Conservation (phyloP, 192 early-diverging fungal genomes). For the Gamsiella multidivaricata region DNA sequence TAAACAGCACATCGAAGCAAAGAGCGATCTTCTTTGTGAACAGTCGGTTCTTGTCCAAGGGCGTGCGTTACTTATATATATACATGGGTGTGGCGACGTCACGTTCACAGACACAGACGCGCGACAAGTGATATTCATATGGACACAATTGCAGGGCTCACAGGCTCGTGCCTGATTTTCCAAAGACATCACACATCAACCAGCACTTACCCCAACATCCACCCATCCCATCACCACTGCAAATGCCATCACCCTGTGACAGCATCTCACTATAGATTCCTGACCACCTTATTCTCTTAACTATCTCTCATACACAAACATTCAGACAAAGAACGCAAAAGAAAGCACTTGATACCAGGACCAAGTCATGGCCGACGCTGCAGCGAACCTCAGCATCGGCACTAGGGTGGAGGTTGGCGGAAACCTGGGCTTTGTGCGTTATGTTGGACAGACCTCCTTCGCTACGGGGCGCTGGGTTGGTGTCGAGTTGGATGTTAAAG, state of each 20-base stretch:
- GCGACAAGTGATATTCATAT: background rate
- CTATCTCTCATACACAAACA: background rate
- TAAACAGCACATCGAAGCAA: no score
- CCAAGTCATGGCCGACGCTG: constrained; percentile 33
- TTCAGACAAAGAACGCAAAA: background rate
- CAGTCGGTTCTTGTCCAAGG: no score
- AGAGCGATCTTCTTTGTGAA: no score
- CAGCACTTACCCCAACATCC: background rate
- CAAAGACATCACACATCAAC: background rate
- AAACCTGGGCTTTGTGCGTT: constrained; percentile 70
- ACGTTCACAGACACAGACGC: background rate
- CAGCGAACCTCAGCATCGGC: constrained; percentile 25
- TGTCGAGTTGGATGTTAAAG: constrained; percentile 80
- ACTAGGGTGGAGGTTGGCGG: constrained; percentile 44
- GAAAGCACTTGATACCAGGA: background rate
- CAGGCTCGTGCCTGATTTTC: background rate
- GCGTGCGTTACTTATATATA: no score
- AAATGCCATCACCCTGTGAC: background rate
- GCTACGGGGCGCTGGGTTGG: constrained; percentile 90
- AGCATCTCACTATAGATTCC: background rate
- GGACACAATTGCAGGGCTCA: no score
- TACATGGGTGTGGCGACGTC: background rate
- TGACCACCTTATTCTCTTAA: background rate
- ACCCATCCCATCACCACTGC: background rate
- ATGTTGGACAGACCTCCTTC: constrained; percentile 84